phyloP scores from a whole-genome alignment of 2,329 filamentous ascomycete genomes.

The Bisporella sp. region DNA sequence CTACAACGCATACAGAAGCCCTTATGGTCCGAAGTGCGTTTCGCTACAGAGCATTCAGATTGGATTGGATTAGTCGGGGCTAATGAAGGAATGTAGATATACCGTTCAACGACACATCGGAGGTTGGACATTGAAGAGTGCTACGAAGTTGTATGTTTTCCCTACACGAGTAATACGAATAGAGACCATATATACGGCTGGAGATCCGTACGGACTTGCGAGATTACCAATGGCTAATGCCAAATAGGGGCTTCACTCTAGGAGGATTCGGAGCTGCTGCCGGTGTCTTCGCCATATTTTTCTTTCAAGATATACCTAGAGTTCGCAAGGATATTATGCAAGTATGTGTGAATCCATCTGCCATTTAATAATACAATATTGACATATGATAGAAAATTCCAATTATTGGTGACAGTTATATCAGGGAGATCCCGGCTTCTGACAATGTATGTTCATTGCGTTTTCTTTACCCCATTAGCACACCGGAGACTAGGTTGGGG shows the following conservation, averaged over 20 bases:
- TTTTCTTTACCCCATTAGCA: background rate
- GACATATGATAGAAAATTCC: slow-evolving; percentile 43
- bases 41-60: background rate
- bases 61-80: background rate
- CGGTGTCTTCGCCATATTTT: slow-evolving; percentile 46
- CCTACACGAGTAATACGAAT: background rate
- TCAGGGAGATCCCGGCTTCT: slow-evolving; percentile 48
- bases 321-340: slow-evolving; percentile 52
- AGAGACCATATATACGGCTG: background rate
- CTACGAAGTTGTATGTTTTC: slow-evolving; percentile 40
- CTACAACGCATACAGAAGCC: slow-evolving; percentile 46
- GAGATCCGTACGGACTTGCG: background rate
- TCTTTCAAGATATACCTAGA: slow-evolving; percentile 56
- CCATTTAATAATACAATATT: background rate
- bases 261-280: slow-evolving; percentile 51
- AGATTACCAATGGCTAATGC: background rate
- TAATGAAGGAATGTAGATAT: slow-evolving; percentile 40
- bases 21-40: slow-evolving; percentile 60
- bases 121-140: slow-evolving; percentile 44
- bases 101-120: slow-evolving; percentile 47
- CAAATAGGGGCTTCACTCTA: slow-evolving; percentile 41
- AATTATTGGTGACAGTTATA: slow-evolving; percentile 42
- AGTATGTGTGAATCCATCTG: slow-evolving; percentile 31
- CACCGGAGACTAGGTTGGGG: too few relatives aligned
- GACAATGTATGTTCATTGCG: slow-evolving; percentile 47